Conservation (phyloP, 2,329 filamentous ascomycete species). For the Annulohypoxylon truncatum region DNA sequence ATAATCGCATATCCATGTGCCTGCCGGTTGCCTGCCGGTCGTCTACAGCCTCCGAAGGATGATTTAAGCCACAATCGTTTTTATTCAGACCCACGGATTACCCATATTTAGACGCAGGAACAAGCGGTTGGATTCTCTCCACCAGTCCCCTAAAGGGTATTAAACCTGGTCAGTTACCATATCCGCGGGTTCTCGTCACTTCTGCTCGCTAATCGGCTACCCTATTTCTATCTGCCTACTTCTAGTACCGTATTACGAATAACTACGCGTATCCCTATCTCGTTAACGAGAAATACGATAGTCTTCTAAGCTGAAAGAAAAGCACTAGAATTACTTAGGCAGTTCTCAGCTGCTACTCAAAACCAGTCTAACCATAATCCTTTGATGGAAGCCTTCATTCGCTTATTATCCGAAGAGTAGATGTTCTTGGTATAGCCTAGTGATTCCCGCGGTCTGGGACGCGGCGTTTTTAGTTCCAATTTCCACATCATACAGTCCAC, state of each 20-base stretch:
- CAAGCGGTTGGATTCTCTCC: slow-evolving; percentile 19
- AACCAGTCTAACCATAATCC: neutral
- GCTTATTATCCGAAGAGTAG: neutral
- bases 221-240: neutral
- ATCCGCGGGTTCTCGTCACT: slow-evolving; percentile 26
- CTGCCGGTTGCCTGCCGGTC: neutral
- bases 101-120: slow-evolving; percentile 26
- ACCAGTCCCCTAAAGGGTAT: neutral
- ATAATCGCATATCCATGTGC: slow-evolving; percentile 1
- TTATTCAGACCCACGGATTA: slow-evolving; percentile 10
- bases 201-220: slow-evolving; percentile 31
- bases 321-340: neutral
- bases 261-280: neutral
- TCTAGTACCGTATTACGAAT: slow-evolving; percentile 3
- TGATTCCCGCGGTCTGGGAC: slow-evolving; percentile 7
- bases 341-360: neutral
- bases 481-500: slow-evolving; percentile 14
- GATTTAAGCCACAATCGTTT: slow-evolving; percentile 2
- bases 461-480: slow-evolving; percentile 19
- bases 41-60: neutral
- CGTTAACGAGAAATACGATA: slow-evolving; percentile 6
- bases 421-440: slow-evolving; percentile 7
- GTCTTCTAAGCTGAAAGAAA: neutral
- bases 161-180: slow-evolving; percentile 8
- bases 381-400: neutral